phyloP scores from a whole-genome alignment of 495 filamentous ascomycete species.

The Penicillium pulvis region DNA sequence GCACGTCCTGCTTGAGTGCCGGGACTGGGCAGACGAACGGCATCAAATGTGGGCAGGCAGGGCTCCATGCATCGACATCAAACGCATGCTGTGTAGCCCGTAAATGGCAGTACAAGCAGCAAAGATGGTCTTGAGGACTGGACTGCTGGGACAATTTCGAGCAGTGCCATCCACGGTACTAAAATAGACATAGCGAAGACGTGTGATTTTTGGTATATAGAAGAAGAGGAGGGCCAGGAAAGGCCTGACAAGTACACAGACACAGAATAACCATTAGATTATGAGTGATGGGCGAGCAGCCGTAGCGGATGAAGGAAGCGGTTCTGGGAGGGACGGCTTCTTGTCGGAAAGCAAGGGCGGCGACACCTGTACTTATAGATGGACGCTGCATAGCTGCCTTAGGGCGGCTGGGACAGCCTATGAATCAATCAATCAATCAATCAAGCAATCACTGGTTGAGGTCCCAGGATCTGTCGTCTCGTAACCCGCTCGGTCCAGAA shows the following conservation, averaged over 20 bases:
- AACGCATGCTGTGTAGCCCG: constrained; percentile 19
- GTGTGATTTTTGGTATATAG: constrained; percentile 22
- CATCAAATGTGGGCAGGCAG: constrained; percentile 27
- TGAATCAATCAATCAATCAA: constrained; percentile 21
- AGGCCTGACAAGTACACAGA: constrained; percentile 14
- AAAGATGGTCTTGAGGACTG: constrained; percentile 30
- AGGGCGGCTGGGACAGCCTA: constrained; percentile 21
- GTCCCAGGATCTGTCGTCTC: no score
- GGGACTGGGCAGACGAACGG: constrained; percentile 29
- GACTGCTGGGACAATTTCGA: constrained; percentile 29
- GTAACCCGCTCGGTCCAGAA: no score
- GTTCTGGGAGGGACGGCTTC: constrained; percentile 15
- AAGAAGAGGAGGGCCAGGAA: constrained; percentile 9
- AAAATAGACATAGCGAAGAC: constrained; percentile 21
- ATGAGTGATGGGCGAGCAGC: constrained; percentile 6
- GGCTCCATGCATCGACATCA: constrained; percentile 26
- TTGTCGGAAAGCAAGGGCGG: constrained; percentile 19
- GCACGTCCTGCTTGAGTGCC: constrained; percentile 36
- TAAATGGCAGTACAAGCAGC: constrained; percentile 33
- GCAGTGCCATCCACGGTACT: constrained; percentile 20
- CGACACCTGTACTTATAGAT: constrained; percentile 23
- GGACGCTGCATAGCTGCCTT: constrained; percentile 20
- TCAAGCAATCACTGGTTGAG: no score
- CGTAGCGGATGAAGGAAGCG: constrained; percentile 13
- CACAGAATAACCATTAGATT: constrained; percentile 14